phyloP scores from a whole-genome alignment of 2,329 filamentous ascomycete genomes.

The Penicillium sp. region DNA sequence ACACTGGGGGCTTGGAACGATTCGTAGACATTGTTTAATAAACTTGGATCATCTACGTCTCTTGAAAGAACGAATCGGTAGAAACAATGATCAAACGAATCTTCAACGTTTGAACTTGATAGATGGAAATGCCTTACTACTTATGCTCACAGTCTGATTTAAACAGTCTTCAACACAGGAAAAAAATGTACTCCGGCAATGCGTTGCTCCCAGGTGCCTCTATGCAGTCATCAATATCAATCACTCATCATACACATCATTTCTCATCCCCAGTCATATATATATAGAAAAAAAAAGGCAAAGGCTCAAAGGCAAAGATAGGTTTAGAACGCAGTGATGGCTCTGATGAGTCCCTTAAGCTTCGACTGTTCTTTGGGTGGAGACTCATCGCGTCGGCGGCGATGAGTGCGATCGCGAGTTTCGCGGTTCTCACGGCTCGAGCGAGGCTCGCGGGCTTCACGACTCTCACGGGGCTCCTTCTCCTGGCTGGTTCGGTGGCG shows the following conservation, averaged over 20 bases:
- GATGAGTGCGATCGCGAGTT: slow-evolving; percentile 13
- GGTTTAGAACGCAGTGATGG: slow-evolving; percentile 30
- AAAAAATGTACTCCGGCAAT: slow-evolving; percentile 23
- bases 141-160: slow-evolving; percentile 11
- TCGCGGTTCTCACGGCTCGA: not conserved
- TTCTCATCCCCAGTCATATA: slow-evolving; percentile 8
- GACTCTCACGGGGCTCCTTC: slow-evolving; percentile 15
- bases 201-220: slow-evolving; percentile 23
- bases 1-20: not conserved
- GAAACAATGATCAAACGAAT: no score
- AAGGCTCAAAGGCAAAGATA: slow-evolving; percentile 9
- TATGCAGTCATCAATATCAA: slow-evolving; percentile 20
- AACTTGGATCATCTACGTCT: no score
- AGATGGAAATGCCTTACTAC: not conserved
- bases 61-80: no score
- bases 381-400: slow-evolving; percentile 29
- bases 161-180: slow-evolving; percentile 11
- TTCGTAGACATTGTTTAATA: not conserved
- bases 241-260: slow-evolving; percentile 12
- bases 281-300: slow-evolving; percentile 10
- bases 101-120: not conserved
- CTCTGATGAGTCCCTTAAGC: slow-evolving; percentile 31
- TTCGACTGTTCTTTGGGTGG: slow-evolving; percentile 28
- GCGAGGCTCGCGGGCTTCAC: not conserved
- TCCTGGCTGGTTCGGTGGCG: slow-evolving; percentile 24